Evolutionary conservation across 2,329 filamentous ascomycete genomes (phyloP).

Genomic region (Lachnellula occidentalis): DNA sequence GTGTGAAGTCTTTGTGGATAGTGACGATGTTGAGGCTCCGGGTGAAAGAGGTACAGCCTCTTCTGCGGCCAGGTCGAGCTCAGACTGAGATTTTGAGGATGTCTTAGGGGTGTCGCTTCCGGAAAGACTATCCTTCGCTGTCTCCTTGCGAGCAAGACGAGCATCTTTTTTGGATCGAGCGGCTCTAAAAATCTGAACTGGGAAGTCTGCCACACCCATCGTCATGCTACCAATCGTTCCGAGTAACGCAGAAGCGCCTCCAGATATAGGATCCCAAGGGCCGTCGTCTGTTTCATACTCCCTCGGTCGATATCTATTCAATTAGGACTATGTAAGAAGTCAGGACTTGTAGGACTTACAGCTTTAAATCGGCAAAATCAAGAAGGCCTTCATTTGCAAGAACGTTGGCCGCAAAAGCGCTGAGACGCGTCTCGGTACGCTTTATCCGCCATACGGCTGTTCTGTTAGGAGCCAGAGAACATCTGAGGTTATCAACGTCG

Average conservation of each 20-base stretch:
- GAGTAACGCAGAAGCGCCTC: slow-evolving; percentile 71
- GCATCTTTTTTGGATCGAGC: slow-evolving; percentile 22
- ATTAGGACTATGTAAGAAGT: slow-evolving; percentile 1
- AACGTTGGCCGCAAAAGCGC: slow-evolving; percentile 65
- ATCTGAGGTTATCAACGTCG: slow-evolving; percentile 60
- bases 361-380: slow-evolving; percentile 64
- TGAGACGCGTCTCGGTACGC: slow-evolving; percentile 61
- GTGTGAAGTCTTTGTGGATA: slow-evolving; percentile 23
- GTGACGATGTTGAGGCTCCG: slow-evolving; percentile 4
- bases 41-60: slow-evolving; percentile 6
- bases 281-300: slow-evolving; percentile 77
- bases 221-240: slow-evolving; percentile 76
- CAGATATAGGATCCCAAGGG: slow-evolving; percentile 73
- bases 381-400: slow-evolving; percentile 60
- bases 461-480: slow-evolving; percentile 60
- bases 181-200: slow-evolving; percentile 48
- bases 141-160: slow-evolving; percentile 8
- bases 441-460: slow-evolving; percentile 72
- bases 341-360: slow-evolving; percentile 45
- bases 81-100: slow-evolving; percentile 11
- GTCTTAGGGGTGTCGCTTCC: slow-evolving; percentile 12
- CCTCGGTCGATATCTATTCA: slow-evolving; percentile 41
- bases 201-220: slow-evolving; percentile 75
- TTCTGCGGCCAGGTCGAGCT: slow-evolving; percentile 12
- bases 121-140: slow-evolving; percentile 2